phyloP scores from a whole-genome alignment of 306 rosid species.

The Pyrus betulifolia region DNA sequence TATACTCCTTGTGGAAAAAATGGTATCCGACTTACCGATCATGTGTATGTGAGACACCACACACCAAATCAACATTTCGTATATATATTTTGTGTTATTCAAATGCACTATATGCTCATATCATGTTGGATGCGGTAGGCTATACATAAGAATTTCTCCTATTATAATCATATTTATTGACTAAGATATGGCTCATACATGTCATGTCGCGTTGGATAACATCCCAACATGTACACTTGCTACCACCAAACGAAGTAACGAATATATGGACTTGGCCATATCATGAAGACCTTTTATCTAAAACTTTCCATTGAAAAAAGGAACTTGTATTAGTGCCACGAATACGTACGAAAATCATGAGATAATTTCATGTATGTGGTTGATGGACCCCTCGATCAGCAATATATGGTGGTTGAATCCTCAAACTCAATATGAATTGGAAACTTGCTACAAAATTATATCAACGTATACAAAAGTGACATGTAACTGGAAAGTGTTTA shows the following conservation, averaged over 20 bases:
- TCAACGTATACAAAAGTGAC: too few relatives aligned
- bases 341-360: not conserved
- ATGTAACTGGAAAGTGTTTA: too few relatives aligned
- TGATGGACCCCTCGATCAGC: not conserved
- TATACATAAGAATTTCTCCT: too few relatives aligned
- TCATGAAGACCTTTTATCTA: not conserved
- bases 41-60: not conserved
- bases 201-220: not conserved
- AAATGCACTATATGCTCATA: not conserved
- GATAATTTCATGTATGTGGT: not conserved
- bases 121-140: not conserved
- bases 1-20: not conserved
- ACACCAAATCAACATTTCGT: not conserved
- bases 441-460: too few relatives aligned
- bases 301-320: not conserved
- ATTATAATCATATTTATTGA: too few relatives aligned
- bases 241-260: not conserved
- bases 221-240: not conserved
- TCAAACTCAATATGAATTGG: not conserved
- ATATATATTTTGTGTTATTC: not conserved
- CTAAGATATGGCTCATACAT: too few relatives aligned
- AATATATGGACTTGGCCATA: not conserved
- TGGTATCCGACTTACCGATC: not conserved
- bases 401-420: not conserved
- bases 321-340: not conserved